These are phyloP conservation scores for Mortierella sp. DNA, from an alignment of 371 early-diverging fungal genomes.

Conservation along the genomic window DNA sequence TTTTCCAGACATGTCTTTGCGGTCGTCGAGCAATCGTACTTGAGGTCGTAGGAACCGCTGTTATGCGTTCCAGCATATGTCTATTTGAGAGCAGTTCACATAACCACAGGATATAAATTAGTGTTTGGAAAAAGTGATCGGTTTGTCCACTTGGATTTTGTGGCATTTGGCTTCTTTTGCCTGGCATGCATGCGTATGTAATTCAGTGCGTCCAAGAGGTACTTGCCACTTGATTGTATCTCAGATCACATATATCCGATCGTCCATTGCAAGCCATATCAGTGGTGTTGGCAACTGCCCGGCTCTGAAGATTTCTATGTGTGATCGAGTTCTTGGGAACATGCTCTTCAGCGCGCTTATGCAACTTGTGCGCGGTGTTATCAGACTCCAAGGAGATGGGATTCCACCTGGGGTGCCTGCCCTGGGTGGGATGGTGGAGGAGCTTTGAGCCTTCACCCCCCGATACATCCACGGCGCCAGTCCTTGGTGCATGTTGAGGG, in stretches of 20 bases:
- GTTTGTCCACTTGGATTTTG: background rate
- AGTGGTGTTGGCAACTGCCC: constrained; percentile 32
- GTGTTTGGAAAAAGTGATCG: background rate
- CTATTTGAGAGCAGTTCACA: constrained; percentile 12
- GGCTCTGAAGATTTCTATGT: background rate
- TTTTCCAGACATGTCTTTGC: constrained; percentile 36
- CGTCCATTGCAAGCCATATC: constrained; percentile 45
- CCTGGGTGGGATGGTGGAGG: no score
- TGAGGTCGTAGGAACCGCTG: constrained; percentile 49
- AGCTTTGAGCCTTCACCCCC: no score
- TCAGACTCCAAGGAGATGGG: no score
- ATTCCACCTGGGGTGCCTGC: no score
- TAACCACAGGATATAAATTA: background rate
- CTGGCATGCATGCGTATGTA: background rate
- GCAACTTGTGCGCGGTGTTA: no score
- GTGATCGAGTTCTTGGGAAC: no score
- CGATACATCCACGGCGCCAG: no score
- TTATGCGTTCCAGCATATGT: constrained; percentile 57
- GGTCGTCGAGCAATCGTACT: constrained; percentile 42
- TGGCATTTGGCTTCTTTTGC: background rate
- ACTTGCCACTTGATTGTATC: constrained; percentile 52
- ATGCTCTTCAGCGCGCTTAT: no score
- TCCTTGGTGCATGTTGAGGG: no score
- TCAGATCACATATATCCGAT: constrained; percentile 41
- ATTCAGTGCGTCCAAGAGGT: background rate